phyloP scores from a whole-genome alignment of 169 alveolate genomes.

The Eimeria maxima region DNA sequence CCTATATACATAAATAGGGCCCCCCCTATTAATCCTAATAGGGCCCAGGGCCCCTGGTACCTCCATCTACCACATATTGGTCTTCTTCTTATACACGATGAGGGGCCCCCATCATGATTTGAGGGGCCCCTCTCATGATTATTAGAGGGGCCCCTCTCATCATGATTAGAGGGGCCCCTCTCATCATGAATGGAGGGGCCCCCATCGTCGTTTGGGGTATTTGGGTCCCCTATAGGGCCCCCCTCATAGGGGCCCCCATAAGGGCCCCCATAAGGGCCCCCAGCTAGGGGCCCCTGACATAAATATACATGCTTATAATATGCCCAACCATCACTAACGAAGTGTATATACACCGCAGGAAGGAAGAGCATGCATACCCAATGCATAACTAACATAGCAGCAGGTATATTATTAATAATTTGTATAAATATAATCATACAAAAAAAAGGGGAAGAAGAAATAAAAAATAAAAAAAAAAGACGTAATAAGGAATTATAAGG shows the following conservation, averaged over 20 bases:
- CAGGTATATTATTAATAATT: neutral
- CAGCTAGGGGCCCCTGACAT: slow-evolving; percentile 53
- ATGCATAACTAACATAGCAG: slow-evolving; percentile 73
- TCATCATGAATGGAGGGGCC: too few species aligned
- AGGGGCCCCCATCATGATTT: too few species aligned
- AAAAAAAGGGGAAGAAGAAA: slow-evolving; percentile 23
- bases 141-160: too few species aligned
- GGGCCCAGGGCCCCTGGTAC: slow-evolving; percentile 63
- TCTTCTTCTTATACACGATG: too few species aligned
- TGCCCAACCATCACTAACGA: neutral
- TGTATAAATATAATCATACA: slow-evolving; percentile 34
- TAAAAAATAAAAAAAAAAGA: neutral
- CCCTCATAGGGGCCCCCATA: too few species aligned
- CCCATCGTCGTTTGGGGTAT: too few species aligned
- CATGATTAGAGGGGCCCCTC: too few species aligned
- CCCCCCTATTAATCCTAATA: neutral
- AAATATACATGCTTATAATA: slow-evolving; percentile 26
- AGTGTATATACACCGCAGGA: slow-evolving; percentile 63
- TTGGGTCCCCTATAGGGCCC: too few species aligned
- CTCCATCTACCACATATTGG: too few species aligned
- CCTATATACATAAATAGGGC: too few species aligned
- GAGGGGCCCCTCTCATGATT: too few species aligned
- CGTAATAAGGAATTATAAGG: neutral
- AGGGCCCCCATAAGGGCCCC: neutral
- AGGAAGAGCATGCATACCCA: slow-evolving; percentile 63